These are phyloP conservation scores for Rhazya stricta DNA, from an alignment of 257 asterid species.

Conservation along the genomic window DNA sequence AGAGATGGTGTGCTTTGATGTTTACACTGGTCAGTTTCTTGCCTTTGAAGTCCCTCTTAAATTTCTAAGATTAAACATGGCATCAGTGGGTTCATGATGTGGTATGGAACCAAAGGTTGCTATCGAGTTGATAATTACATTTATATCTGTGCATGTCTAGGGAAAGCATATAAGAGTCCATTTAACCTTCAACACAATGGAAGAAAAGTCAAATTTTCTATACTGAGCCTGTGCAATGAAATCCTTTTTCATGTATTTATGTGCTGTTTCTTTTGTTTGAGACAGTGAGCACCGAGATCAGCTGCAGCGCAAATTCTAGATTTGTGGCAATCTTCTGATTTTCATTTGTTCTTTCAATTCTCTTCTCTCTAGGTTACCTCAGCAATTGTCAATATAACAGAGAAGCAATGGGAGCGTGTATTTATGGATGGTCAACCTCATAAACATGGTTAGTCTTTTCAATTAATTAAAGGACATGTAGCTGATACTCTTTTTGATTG, in stretches of 20 bases:
- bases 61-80: background rate
- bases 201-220: background rate
- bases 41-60: background rate
- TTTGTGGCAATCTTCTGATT: background rate
- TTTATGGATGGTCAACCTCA: constrained; percentile 64
- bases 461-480: background rate
- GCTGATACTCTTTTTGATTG: background rate
- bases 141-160: background rate
- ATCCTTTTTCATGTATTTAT: background rate
- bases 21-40: background rate
- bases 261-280: background rate
- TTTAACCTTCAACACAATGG: background rate
- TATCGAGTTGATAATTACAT: background rate
- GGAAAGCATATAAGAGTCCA: background rate
- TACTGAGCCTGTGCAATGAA: background rate
- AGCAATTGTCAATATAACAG: constrained; percentile 64
- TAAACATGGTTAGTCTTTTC: constrained; percentile 60
- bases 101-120: background rate
- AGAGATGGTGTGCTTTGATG: background rate
- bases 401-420: constrained; percentile 97
- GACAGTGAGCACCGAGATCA: background rate
- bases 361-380: constrained; percentile 54
- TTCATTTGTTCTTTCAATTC: background rate
- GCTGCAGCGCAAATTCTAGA: background rate
- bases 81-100: background rate